Evolutionary conservation across 2,329 filamentous ascomycete genomes (phyloP), one percentile per base, ranked within the genome.

Genomic region (Calonectria pauciramosa): DNA sequence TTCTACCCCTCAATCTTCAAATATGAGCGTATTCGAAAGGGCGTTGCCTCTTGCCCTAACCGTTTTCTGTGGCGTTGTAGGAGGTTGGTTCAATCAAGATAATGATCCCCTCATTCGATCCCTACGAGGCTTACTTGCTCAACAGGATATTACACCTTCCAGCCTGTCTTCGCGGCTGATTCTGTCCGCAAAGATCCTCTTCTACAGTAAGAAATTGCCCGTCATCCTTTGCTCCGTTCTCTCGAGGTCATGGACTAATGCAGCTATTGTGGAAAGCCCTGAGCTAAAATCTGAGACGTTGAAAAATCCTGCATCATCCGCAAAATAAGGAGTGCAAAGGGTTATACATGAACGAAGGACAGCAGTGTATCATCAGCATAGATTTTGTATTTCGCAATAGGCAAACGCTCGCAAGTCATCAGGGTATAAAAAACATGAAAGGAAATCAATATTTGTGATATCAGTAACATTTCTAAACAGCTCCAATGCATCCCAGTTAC

Each of bases 131-230:
- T 76, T 51, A 80, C 63, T 72, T 34, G 52, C 38, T 41, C 16
- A 8, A 8, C 68, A 86, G 85, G 85, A 51, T 81, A 82, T 34
- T 86, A 86, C 73, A 86, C 85, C 2, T 86, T 86, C 60, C 80
- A 84, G 47, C 85, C 85, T 28, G 78, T 83, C 32, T 77, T 86
- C 68, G 82, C 80, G 2, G 79, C 80, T 10, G 74, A 81, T 52
- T 76, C 71, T 20, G 36, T 74, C 6, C 68, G 74, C 13, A 75
- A 74, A 18, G 51, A 70, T 26, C 64, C 74, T 9, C 36, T 71
- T 34, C 9, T 73, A 26, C 68, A 75, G 56, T 77, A 63, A 78
- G 81, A 75, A 30, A 30, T 30, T 10, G 41, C 3, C 8, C 28
- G 10, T 16, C 20, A 6, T 8, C 32, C 11, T 18, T 36, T 26